Percentiles rank a stretch among this genome's conserved stretches.
Conservation (phyloP, 352 stramenopile genomes). For the Phytophthora meadii region DNA sequence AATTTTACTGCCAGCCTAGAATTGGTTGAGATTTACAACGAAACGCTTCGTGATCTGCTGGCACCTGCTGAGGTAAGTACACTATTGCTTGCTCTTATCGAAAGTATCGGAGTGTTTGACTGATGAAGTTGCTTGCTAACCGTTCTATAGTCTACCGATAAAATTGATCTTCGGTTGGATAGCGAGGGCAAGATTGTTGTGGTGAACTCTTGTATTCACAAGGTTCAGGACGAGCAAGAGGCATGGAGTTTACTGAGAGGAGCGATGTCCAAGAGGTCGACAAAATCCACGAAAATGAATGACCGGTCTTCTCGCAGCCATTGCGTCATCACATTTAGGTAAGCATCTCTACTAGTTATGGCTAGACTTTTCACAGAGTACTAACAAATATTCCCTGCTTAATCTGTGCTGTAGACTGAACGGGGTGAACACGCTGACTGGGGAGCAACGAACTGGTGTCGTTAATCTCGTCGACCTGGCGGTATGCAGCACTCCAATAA, state of each 20-base stretch:
- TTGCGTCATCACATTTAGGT: constrained; percentile 88
- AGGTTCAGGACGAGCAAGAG: constrained; percentile 60
- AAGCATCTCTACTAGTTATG: constrained; percentile 3
- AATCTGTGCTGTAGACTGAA: constrained; percentile 45
- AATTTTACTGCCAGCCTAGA: constrained; percentile 75
- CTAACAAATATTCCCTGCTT: constrained; percentile 2
- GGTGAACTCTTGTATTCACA: constrained; percentile 69
- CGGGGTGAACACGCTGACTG: constrained; percentile 67
- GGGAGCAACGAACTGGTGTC: constrained; percentile 62
- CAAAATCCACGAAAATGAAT: constrained; percentile 88
- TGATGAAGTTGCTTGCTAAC: background rate
- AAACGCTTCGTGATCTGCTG: constrained; percentile 95
- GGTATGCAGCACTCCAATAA: constrained; percentile 39
- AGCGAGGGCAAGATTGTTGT: constrained; percentile 68
- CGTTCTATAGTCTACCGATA: constrained; percentile 56
- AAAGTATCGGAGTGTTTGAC: constrained; percentile 2
- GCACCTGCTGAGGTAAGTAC: constrained; percentile 54
- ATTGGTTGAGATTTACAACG: constrained; percentile 98
- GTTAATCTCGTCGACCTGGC: constrained; percentile 86
- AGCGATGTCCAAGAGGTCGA: constrained; percentile 68
- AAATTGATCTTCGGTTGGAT: constrained; percentile 77
- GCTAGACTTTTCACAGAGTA: background rate
- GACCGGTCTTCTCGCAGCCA: constrained; percentile 86
- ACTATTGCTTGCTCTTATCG: background rate
- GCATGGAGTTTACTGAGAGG: constrained; percentile 74